Base-by-base conservation (phyloP, 2,329 filamentous ascomycete species). In the Pyrenophora teres region DNA sequence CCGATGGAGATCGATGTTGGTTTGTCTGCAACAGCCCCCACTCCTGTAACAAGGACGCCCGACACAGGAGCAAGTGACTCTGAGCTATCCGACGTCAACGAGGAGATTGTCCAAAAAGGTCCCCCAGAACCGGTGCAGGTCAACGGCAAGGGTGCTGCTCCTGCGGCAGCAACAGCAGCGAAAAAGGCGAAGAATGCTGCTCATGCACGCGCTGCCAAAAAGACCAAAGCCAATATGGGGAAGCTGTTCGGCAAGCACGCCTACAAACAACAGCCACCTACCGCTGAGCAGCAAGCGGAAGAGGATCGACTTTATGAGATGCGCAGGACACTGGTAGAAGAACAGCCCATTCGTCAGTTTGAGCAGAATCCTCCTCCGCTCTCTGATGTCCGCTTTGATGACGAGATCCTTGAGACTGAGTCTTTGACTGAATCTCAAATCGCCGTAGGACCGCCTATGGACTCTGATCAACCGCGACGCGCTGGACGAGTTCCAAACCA, bases 51-150 rank as follows among this genome's bases (percentile, higher is more conserved):
- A 10, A 67, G 67, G 40, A 64, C 65, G 21, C 67, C 69, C 23
- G 64, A 68, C 21, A 61, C 59, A 39, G 68, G 53, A 35, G 62
- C 50, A 7, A 71, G 65, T 39, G 71, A 73, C 54, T 73, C 70
- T 35, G 71, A 71, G 37, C 62, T 74, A 4, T 73, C 70, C 4
- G 71, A 74, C 8, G 69, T 73, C 38, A 71, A 74, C 30, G 71
- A 74, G 54, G 70, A 73, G 31, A 72, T 74, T 32, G 64, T 73
- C 12, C 64, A 71, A 39, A 69, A 69, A 41, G 68, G 66, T 1
- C 67, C 69, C 7, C 69, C 70, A 21, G 65, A 69, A 40, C 66
- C 64, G 18, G 50, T 60, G 23, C 59, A 64, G 21, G 50, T 49
- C 12, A 71, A 71, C 33, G 65, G 63, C 25, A 25, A 25, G 25